A percentile compares a stretch with the other conserved stretches of the same genome.
These are phyloP conservation scores for Oryza glumipatula DNA, from an alignment of 176 grass and related monocot genomes.

Conservation along the genomic window DNA sequence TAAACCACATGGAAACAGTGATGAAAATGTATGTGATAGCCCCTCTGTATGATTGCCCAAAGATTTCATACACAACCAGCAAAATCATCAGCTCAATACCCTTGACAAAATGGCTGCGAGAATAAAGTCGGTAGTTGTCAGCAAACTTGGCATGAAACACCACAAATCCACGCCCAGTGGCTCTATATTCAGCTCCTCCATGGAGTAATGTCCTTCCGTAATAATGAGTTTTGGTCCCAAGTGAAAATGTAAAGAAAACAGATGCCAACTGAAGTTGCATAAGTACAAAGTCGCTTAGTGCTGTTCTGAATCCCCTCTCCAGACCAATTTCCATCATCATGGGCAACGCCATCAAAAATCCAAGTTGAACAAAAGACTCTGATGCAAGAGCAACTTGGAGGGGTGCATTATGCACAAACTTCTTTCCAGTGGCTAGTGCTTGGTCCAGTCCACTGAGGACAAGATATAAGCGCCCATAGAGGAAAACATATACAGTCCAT, in stretches of 20 bases:
- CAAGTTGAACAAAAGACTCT: conserved; percentile 95
- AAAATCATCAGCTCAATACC: conserved; percentile 96
- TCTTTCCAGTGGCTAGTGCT: conserved; percentile 74
- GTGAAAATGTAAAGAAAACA: conserved; percentile 98
- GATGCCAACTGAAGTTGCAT: conserved; percentile 98
- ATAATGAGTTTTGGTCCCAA: conserved; percentile 98
- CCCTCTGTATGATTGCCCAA: conserved; percentile 83
- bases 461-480: conserved; percentile 93
- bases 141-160: conserved; percentile 98
- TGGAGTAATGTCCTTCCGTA: conserved; percentile 93
- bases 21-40: conserved; percentile 90
- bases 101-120: conserved; percentile 97
- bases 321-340: conserved; percentile 99
- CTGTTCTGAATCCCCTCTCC: conserved; percentile 95
- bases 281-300: conserved; percentile 92
- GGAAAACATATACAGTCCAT: conserved; percentile 92
- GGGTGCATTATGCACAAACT: conserved; percentile 78
- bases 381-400: conserved; percentile 97
- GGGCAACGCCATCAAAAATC: conserved; percentile 91
- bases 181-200: conserved; percentile 96
- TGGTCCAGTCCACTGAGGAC: conserved; percentile 94
- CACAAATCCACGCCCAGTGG: conserved; percentile 95
- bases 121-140: conserved; percentile 92
- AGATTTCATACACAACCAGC: conserved; percentile 90
- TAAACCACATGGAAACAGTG: conserved; percentile 98